Evolutionary conservation across 345 rosid genomes (phyloP), one percentile per base, ranked within the genome.

Genomic region (Acer campestre): DNA sequence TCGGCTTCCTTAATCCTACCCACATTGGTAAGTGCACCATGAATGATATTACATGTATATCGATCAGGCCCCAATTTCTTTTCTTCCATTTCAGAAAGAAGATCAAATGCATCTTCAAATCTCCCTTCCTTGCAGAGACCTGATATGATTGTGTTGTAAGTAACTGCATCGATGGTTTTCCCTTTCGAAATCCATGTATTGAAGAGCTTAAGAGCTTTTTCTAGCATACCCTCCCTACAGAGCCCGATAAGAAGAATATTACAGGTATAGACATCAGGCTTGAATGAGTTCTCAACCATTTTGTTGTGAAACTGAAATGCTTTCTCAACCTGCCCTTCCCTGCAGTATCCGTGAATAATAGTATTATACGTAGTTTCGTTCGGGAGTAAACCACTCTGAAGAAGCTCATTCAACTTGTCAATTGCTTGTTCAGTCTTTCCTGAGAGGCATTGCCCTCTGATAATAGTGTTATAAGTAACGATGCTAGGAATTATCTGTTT

Each of bases 161-260:
- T 87, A 65, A 90, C 91, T 17, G 80, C 80, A 83, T 93, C 97
- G 61, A 88, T 58, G 22, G 73, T 61, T 75, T 89, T 88, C 51
- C 93, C 94, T 73, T 89, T 82, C 3, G 84, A 86, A 74, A 84
- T 83, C 88, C 92, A 92, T 0, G 89, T 73, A 67, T 88, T 72
- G 83, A 93, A 93, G 87, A 93, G 94, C 71, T 85, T 88, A 75
- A 95, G 88, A 67, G 97, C 97, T 81, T 92, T 93, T 40, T 92
- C 97, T 58, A 90, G 86, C 96, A 89, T 80, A 51, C 96, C 89
- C 66, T 88, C 88, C 29, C 79, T 82, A 81, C 97, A 95, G 77
- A 93, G 92, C 73, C 94, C 97, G 38, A 74, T 71, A 70, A 95
- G 94, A 71, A 95, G 94, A 84, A 92, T 87, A 79, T 91, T 95